Evolutionary conservation across 176 grass and related monocot species (phyloP).

Genomic region (Aegilops sharonensis): DNA sequence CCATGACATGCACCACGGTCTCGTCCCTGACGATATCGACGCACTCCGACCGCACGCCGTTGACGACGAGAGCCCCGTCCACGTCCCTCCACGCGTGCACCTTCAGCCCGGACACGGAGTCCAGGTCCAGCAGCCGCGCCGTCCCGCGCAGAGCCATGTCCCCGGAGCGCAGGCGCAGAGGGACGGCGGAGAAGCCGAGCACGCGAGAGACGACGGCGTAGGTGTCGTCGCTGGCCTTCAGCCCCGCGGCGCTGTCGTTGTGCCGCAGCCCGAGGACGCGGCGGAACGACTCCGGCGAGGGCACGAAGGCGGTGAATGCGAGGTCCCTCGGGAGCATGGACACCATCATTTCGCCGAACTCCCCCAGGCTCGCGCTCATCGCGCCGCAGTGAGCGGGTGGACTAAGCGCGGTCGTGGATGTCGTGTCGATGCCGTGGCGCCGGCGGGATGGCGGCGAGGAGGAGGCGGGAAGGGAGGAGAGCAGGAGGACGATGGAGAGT

Average conservation of each 20-base stretch:
- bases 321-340: constrained; percentile 77
- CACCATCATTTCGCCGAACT: constrained; percentile 78
- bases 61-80: constrained; percentile 59
- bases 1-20: constrained; percentile 63
- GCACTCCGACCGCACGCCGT: constrained; percentile 71
- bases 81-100: constrained; percentile 51
- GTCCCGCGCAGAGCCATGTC: constrained; percentile 32
- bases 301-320: constrained; percentile 74
- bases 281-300: constrained; percentile 48
- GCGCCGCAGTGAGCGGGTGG: not conserved
- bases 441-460: not conserved
- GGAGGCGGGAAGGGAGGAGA: not conserved
- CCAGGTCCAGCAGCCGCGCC: constrained; percentile 32
- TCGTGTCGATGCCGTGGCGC: not conserved
- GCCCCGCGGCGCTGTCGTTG: constrained; percentile 9
- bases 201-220: constrained; percentile 75
- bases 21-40: constrained; percentile 57
- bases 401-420: not conserved
- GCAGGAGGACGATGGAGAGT: constrained; percentile 13
- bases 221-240: constrained; percentile 25
- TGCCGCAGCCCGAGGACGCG: constrained; percentile 36
- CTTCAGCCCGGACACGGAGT: constrained; percentile 70
- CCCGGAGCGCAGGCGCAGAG: constrained; percentile 37
- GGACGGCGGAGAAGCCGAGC: constrained; percentile 75
- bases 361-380: constrained; percentile 23